These are phyloP conservation scores for Penicillium sp. DNA, from an alignment of 2,329 filamentous ascomycete species.

Conservation along the genomic window DNA sequence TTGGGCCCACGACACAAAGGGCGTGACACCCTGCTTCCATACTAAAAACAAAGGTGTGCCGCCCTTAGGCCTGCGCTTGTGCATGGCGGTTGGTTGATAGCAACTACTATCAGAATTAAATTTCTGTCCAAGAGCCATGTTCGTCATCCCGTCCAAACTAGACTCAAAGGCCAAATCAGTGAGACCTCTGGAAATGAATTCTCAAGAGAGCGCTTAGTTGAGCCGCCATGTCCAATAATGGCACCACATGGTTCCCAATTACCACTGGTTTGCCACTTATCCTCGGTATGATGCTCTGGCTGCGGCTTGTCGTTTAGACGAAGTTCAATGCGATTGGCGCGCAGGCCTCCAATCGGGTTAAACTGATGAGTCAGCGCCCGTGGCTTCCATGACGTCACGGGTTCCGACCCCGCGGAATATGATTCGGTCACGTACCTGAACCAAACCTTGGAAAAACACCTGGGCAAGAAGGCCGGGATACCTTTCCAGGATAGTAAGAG, in stretches of 20 bases:
- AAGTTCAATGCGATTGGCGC: not conserved
- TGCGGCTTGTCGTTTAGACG: not conserved
- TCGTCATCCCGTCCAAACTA: not conserved
- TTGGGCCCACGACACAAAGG: not conserved
- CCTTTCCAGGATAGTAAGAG: not conserved
- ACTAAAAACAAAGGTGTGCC: not conserved
- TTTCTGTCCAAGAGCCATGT: not conserved
- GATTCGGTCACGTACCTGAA: not conserved
- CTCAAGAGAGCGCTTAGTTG: not conserved
- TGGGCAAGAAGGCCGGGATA: not conserved
- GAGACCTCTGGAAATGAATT: not conserved
- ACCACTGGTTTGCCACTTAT: not conserved
- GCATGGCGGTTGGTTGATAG: not conserved
- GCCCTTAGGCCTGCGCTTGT: not conserved
- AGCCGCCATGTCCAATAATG: not conserved
- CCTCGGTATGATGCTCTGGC: not conserved
- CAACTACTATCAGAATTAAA: not conserved
- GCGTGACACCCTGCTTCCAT: not conserved
- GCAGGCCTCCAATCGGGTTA: not conserved
- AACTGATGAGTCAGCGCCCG: not conserved
- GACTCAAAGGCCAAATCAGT: not conserved
- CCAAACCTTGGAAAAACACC: not conserved
- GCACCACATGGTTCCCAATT: not conserved
- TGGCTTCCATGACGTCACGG: not conserved
- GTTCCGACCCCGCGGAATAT: not conserved